Conservation (phyloP, 176 grass and related monocot species). For the Aegilops tauschii region DNA sequence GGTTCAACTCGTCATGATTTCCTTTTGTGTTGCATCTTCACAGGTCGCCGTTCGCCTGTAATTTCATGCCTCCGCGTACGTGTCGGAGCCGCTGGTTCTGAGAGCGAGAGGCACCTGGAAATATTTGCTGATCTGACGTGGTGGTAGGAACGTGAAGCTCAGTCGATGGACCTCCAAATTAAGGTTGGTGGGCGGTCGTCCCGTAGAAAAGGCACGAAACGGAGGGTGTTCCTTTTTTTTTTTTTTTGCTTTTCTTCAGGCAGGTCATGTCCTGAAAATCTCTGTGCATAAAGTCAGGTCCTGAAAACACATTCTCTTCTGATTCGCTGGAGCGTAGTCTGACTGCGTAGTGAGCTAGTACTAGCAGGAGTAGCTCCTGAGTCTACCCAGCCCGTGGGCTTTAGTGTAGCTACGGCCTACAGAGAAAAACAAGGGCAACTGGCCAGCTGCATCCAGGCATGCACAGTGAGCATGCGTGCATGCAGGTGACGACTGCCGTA, state of each 20-base stretch:
- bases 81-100: neutral
- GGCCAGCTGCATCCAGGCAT: neutral
- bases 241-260: neutral
- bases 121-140: conserved; percentile 22
- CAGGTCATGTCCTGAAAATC: conserved; percentile 15
- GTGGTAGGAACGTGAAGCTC: neutral
- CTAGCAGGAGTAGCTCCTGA: neutral
- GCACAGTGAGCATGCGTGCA: neutral
- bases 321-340: neutral
- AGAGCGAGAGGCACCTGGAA: conserved; percentile 23
- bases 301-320: conserved; percentile 12
- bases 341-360: neutral
- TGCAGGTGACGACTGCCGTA: neutral
- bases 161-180: neutral
- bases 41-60: conserved; percentile 16
- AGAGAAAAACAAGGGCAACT: neutral
- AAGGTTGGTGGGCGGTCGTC: conserved; percentile 30
- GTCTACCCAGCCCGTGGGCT: neutral
- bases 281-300: neutral
- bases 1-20: neutral
- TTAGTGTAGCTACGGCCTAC: neutral
- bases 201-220: neutral
- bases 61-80: conserved; percentile 12
- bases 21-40: neutral
- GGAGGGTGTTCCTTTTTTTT: neutral